phyloP scores from a whole-genome alignment of 2,329 filamentous ascomycete genomes.

The Trichoderma simmonsii region DNA sequence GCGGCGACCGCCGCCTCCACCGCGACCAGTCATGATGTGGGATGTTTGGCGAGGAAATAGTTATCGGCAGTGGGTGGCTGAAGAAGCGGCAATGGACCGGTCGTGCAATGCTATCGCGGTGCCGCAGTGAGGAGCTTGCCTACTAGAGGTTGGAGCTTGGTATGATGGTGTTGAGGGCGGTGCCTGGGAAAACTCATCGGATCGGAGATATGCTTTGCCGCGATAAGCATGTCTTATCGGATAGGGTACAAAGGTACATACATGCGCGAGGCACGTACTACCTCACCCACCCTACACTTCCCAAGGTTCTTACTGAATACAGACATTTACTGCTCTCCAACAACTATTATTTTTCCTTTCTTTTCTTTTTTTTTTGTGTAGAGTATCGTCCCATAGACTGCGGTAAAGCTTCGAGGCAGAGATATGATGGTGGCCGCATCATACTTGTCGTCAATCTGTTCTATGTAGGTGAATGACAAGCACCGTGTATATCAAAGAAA shows the following conservation, averaged over 20 bases:
- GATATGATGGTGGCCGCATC: not conserved
- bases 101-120: not conserved
- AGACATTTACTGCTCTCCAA: too few species aligned
- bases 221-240: not conserved
- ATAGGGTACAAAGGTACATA: not conserved
- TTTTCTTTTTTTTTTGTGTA: not conserved
- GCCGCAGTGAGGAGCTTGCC: slow-evolving; percentile 4
- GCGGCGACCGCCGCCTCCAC: slow-evolving; percentile 57
- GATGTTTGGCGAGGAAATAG: not conserved
- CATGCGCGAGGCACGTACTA: not conserved
- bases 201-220: slow-evolving; percentile 4
- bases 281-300: not conserved
- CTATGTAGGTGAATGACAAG: not conserved
- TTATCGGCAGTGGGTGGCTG: not conserved
- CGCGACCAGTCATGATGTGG: slow-evolving; percentile 55
- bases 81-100: not conserved
- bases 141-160: not conserved
- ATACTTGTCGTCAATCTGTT: not conserved
- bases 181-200: slow-evolving; percentile 3
- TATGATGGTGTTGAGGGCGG: slow-evolving; percentile 1
- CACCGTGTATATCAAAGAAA: not conserved
- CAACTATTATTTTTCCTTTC: not conserved
- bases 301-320: not conserved
- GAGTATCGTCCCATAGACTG: not conserved
- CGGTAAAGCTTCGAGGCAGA: not conserved